phyloP scores from a whole-genome alignment of 768 basidiomycete genomes.

The Dioszegia hungarica region DNA sequence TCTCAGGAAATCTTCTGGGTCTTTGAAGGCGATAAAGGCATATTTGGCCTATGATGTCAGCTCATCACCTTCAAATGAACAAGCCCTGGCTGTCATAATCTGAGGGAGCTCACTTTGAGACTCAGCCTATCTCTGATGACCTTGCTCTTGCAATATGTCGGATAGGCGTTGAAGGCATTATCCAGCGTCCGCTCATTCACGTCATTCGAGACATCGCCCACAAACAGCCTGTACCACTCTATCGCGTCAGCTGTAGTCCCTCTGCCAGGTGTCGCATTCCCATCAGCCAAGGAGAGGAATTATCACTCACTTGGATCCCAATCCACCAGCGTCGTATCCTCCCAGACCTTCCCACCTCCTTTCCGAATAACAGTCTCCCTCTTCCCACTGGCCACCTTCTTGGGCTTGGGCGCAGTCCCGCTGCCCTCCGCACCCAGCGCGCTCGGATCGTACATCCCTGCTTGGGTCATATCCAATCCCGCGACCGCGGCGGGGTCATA shows the following conservation, averaged over 20 bases:
- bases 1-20: slow-evolving; percentile 95
- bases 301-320: slow-evolving; percentile 84
- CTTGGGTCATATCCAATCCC: slow-evolving; percentile 28
- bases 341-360: slow-evolving; percentile 95
- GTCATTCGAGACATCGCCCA: slow-evolving; percentile 96
- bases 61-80: not conserved
- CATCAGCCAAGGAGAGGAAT: too few species aligned
- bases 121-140: slow-evolving; percentile 92
- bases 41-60: slow-evolving; percentile 71
- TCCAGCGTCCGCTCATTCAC: slow-evolving; percentile 91
- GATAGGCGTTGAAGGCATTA: slow-evolving; percentile 87
- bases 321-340: slow-evolving; percentile 91
- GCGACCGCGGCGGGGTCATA: slow-evolving; percentile 17
- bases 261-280: not conserved
- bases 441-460: slow-evolving; percentile 29
- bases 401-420: slow-evolving; percentile 4
- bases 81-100: not conserved
- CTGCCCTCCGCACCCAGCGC: slow-evolving; percentile 8
- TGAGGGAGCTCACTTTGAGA: slow-evolving; percentile 63
- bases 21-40: slow-evolving; percentile 95
- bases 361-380: slow-evolving; percentile 89
- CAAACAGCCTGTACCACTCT: slow-evolving; percentile 98
- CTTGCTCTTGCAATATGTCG: slow-evolving; percentile 88
- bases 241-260: not conserved
- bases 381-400: slow-evolving; percentile 52